These are phyloP conservation scores for Phoma sp. DNA, from an alignment of 2,329 filamentous ascomycete species.

Conservation along the genomic window DNA sequence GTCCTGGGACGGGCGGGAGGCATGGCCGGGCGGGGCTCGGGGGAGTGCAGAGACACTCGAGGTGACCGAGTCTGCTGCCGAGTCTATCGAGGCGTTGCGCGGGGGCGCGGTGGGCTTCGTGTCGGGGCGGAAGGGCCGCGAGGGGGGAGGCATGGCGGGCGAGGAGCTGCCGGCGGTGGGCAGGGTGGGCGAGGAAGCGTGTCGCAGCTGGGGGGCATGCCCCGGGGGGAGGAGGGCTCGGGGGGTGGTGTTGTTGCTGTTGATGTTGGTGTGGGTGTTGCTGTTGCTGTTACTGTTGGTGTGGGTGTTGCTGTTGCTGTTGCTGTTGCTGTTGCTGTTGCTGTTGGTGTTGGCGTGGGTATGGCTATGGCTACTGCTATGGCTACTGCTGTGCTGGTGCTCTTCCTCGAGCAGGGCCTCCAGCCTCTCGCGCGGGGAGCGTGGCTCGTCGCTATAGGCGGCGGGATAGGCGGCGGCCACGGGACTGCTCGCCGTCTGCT, in stretches of 20 bases:
- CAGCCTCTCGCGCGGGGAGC: conserved; percentile 49
- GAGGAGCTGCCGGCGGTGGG: conserved; percentile 37
- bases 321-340: too few species aligned
- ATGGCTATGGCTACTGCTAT: too few species aligned
- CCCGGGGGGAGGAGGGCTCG: conserved; percentile 37
- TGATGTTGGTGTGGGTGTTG: conserved; percentile 18
- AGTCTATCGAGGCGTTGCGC: conserved; percentile 90
- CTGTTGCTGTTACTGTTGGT: conserved; percentile 14
- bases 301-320: too few species aligned
- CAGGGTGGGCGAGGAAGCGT: conserved; percentile 44
- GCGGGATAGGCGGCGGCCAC: conserved; percentile 18
- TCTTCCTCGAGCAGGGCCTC: conserved; percentile 49
- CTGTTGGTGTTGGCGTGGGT: conserved; percentile 14
- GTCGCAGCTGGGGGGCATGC: conserved; percentile 39
- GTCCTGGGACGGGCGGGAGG: conserved; percentile 65
- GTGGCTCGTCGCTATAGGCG: conserved; percentile 41
- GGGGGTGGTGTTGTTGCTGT: conserved; percentile 15
- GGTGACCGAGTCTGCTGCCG: conserved; percentile 74
- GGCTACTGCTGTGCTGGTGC: too few species aligned
- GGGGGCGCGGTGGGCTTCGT: conserved; percentile 51
- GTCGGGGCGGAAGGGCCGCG: conserved; percentile 45
- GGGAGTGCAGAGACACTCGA: conserved; percentile 39
- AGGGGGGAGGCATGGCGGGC: conserved; percentile 41
- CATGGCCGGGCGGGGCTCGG: conserved; percentile 65
- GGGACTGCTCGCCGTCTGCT: conserved; percentile 22